A percentile compares a stretch with the other conserved stretches of the same genome.
Evolutionary conservation across 176 grass and related monocot genomes (phyloP).

Genomic region (Guadua angustifolia): DNA sequence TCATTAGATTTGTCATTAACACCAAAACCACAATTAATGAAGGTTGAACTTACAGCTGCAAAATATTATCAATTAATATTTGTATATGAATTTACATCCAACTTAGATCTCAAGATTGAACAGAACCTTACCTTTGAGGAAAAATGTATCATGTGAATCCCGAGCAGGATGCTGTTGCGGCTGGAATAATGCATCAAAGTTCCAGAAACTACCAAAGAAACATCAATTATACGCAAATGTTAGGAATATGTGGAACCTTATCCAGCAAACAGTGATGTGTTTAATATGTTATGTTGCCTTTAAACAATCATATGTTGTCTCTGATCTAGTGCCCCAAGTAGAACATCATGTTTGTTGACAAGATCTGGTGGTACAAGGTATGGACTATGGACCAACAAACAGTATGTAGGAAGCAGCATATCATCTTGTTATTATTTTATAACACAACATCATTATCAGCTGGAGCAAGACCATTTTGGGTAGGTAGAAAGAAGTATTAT

Average conservation of each 20-base stretch:
- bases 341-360: slow-evolving; percentile 16
- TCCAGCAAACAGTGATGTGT: not conserved
- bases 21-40: too few relatives aligned
- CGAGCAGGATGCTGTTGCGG: slow-evolving; percentile 98
- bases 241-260: slow-evolving; percentile 7
- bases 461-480: not conserved
- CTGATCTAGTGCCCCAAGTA: not conserved
- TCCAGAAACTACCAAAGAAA: slow-evolving; percentile 82
- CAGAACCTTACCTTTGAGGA: slow-evolving; percentile 65
- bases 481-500: not conserved
- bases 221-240: not conserved
- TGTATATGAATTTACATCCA: not conserved
- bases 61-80: slow-evolving; percentile 30
- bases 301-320: not conserved
- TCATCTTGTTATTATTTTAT: slow-evolving; percentile 15
- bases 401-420: not conserved
- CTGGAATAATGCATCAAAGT: slow-evolving; percentile 95
- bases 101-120: not conserved
- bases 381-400: not conserved
- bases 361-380: not conserved
- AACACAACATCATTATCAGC: not conserved
- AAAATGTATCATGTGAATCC: slow-evolving; percentile 98
- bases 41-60: too few relatives aligned
- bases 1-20: too few relatives aligned
- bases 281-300: not conserved